These are phyloP conservation scores for Suhomyces canberraensis DNA, from an alignment of 805 yeast species.

Conservation along the genomic window DNA sequence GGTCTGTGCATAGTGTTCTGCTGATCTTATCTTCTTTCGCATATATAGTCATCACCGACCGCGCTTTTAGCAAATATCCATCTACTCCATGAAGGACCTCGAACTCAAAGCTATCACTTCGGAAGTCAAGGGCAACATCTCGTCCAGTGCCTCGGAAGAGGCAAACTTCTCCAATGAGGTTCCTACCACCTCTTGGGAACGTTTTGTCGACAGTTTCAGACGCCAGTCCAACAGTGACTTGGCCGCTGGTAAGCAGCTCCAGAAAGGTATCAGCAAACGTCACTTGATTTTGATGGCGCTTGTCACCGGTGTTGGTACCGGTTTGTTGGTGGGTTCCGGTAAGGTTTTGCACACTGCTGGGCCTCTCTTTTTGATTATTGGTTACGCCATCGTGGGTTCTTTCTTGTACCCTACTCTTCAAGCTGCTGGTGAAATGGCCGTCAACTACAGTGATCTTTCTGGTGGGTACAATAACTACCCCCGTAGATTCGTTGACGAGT, in stretches of 20 bases:
- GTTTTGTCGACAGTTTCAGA: slow-evolving; percentile 29
- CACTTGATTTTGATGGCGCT: slow-evolving; percentile 36
- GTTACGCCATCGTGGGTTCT: slow-evolving; percentile 35
- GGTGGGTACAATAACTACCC: slow-evolving; percentile 66
- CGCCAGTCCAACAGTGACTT: slow-evolving; percentile 12
- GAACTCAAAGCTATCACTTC: slow-evolving; percentile 16
- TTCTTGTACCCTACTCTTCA: slow-evolving; percentile 36
- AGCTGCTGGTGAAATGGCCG: slow-evolving; percentile 52
- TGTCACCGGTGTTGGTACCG: slow-evolving; percentile 42
- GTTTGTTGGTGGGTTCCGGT: slow-evolving; percentile 42
- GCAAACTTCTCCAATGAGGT: slow-evolving; percentile 9
- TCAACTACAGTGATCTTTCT: slow-evolving; percentile 51
- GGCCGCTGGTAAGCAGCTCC: slow-evolving; percentile 20
- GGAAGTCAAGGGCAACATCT: slow-evolving; percentile 12
- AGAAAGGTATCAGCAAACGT: slow-evolving; percentile 38
- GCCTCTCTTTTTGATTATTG: slow-evolving; percentile 31
- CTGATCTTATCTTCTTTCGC: too few species aligned
- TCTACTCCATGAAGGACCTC: slow-evolving; percentile 11
- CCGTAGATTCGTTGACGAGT: slow-evolving; percentile 50
- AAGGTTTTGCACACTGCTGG: slow-evolving; percentile 35
- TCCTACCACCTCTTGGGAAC: slow-evolving; percentile 18
- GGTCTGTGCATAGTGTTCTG: too few species aligned
- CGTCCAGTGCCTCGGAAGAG: slow-evolving; percentile 12
- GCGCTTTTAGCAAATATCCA: too few species aligned
- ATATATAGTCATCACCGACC: too few species aligned